Evolutionary conservation across 768 basidiomycete genomes (phyloP), one percentile per base, ranked within the genome.

Genomic region (Dendrothele bispora): DNA sequence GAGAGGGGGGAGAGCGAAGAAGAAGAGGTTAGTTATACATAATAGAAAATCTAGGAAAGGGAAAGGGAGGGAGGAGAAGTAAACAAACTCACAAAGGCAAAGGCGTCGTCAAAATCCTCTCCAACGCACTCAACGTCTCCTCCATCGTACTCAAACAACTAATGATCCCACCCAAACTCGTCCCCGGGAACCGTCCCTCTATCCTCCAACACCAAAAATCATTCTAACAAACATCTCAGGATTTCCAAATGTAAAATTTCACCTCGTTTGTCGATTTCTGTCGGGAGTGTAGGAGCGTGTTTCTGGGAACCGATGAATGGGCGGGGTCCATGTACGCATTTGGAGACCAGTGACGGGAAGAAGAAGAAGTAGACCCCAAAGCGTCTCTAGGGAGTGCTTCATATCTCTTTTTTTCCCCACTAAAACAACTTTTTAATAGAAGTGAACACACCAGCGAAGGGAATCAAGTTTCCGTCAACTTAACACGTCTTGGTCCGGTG

Each of bases 61-160:
- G 21, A 29, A 22, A 25, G 25, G 17, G 18, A 50, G 10, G 37
- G 21, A 45, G 22, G 35, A 24, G 25, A 27, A n/a, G 20, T n/a
- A n/a, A n/a, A n/a, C n/a, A n/a, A 4, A 72, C 83, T 59, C 55
- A 84, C 83, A 83, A 82, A 25, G 83, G 84, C 29, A 85, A 57
- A 1, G 83, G 83, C 0, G 82, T 86, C 0, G 83, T 83, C 47
- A 87, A 54, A 40, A 83, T 82, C 25, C 70, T 67, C 60, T 86
- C 84, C 43, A 84, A 61, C 5, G 71, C 65, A 12, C 69, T 69
- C 39, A 83, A 60, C 48, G 64, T 75, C 22, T 77, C 80, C 56
- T 86, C 82, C 44, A 82, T 77, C 0, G 71, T 64, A n/a, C 74
- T 62, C 25, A 84, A 58, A 30, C 65, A 63, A 6, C 62, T 72